Conservation (phyloP, 495 filamentous ascomycete species). For the Penicillium samsonianum region DNA sequence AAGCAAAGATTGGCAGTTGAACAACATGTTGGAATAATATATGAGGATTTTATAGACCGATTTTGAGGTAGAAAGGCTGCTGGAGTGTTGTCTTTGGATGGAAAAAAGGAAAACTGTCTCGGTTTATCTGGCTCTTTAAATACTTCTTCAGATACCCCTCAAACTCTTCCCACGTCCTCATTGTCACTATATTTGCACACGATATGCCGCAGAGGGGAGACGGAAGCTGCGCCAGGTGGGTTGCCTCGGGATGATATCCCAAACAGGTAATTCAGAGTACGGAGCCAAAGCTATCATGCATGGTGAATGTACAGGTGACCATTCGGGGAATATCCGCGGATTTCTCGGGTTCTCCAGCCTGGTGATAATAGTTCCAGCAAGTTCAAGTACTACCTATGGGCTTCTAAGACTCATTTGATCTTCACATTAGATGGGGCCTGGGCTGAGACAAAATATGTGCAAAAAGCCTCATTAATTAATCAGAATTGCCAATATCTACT, state of each 20-base stretch:
- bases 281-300: slow-evolving; percentile 6
- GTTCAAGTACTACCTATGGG: not conserved
- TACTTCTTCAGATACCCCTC: not conserved
- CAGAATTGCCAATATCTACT: not conserved
- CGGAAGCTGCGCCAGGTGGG: not conserved
- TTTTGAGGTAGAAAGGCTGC: not conserved
- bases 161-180: not conserved
- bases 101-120: not conserved
- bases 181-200: not conserved
- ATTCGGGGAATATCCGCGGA: slow-evolving; percentile 7
- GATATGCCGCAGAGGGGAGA: not conserved
- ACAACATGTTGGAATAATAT: slow-evolving; percentile 17
- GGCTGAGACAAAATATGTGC: not conserved
- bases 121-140: slow-evolving; percentile 1
- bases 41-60: not conserved
- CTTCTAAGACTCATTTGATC: not conserved
- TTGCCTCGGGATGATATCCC: not conserved
- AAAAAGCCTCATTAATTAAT: not conserved
- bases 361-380: not conserved
- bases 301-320: not conserved
- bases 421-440: not conserved
- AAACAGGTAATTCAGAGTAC: not conserved
- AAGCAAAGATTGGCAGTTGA: slow-evolving; percentile 9
- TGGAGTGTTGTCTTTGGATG: not conserved
- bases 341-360: not conserved